Percentiles rank a stretch among this genome's conserved stretches.
These are phyloP conservation scores for Centrapalus pauciflorus DNA, from an alignment of 129 eudicot species.

Conservation along the genomic window DNA sequence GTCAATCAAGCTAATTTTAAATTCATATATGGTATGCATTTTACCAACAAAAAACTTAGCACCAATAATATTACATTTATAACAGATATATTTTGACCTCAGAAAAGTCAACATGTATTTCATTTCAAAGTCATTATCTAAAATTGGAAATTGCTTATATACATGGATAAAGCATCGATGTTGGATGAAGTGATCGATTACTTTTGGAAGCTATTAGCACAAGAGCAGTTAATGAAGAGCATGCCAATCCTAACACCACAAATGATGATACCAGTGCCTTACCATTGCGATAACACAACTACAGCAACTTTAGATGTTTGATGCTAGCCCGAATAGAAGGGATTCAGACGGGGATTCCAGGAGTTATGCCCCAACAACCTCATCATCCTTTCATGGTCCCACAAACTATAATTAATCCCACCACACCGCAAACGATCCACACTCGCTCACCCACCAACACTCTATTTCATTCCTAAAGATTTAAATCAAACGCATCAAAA, in stretches of 20 bases:
- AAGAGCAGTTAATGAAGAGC: conserved; percentile 68
- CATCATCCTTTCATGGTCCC: conserved; percentile 35
- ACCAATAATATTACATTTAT: neutral
- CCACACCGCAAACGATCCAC: conserved; percentile 37
- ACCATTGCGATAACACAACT: conserved; percentile 40
- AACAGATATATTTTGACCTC: conserved; percentile 5
- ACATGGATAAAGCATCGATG: conserved; percentile 97
- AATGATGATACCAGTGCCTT: conserved; percentile 47
- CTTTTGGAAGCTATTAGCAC: conserved; percentile 83
- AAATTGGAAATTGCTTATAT: conserved; percentile 20
- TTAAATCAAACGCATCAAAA: too few relatives aligned
- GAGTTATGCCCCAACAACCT: conserved; percentile 41
- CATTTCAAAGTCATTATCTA: conserved; percentile 4
- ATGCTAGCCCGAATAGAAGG: conserved; percentile 76
- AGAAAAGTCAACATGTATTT: conserved; percentile 19
- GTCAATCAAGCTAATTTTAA: conserved; percentile 14
- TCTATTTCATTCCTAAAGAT: conserved; percentile 32
- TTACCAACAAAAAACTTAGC: neutral
- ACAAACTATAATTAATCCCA: conserved; percentile 33
- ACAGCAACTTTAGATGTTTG: conserved; percentile 70
- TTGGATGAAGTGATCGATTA: conserved; percentile 82
- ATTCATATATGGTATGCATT: neutral
- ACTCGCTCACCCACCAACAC: conserved; percentile 28
- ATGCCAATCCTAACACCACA: conserved; percentile 51
- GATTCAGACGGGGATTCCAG: conserved; percentile 53